Evolutionary conservation across 2,329 filamentous ascomycete species (phyloP).

Genomic region (Aspergillus udagawae): DNA sequence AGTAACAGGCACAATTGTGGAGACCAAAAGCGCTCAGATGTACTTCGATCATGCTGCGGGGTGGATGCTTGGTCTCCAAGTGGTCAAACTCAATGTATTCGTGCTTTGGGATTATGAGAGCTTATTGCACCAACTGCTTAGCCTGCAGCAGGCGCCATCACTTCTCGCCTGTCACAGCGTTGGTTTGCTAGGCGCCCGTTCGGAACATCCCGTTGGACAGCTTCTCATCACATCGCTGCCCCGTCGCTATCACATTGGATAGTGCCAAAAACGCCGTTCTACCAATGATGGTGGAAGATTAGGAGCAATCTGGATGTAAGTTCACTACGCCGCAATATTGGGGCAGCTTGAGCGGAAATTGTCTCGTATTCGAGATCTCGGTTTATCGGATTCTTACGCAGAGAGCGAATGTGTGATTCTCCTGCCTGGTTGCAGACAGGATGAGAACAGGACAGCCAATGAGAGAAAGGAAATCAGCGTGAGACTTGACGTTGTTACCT

Average conservation of each 20-base stretch:
- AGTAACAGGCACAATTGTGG: conserved; percentile 5
- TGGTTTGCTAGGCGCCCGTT: conserved; percentile 13
- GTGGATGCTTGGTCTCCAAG: conserved; percentile 5
- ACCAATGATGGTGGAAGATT: conserved; percentile 8
- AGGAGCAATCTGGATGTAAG: not conserved
- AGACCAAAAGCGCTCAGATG: conserved; percentile 2
- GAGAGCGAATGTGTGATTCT: not conserved
- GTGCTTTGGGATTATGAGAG: not conserved
- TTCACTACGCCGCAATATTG: conserved; percentile 7
- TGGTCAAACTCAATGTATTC: conserved; percentile 7
- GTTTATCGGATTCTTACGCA: not conserved
- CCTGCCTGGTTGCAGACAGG: not conserved
- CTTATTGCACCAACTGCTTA: conserved; percentile 8
- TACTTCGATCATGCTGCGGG: conserved; percentile 6
- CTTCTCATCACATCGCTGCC: conserved; percentile 18
- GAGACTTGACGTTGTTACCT: not conserved
- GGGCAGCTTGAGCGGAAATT: not conserved
- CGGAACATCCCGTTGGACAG: conserved; percentile 13
- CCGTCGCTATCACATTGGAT: conserved; percentile 14
- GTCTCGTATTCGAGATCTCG: not conserved
- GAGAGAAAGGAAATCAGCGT: not conserved
- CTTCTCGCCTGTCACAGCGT: conserved; percentile 10
- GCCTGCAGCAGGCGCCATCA: conserved; percentile 10
- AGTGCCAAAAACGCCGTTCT: not conserved
- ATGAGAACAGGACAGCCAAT: not conserved